Base-by-base conservation (phyloP, 306 rosid species). In the Sechiopsis laciniata region DNA sequence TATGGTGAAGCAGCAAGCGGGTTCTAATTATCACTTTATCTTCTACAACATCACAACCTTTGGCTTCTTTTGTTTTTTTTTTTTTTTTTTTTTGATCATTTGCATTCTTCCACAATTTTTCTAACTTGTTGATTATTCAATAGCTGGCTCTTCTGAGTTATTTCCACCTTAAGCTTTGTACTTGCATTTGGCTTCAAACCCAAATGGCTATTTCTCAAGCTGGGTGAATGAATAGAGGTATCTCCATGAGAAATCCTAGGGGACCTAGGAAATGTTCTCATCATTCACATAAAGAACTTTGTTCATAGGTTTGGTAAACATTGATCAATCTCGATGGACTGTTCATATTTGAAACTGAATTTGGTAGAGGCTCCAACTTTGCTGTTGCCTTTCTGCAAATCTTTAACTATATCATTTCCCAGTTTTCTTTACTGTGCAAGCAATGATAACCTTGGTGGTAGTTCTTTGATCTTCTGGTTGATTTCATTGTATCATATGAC, bases 401-500 rank as follows among this genome's bases (percentile, higher is more conserved):
- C 92, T 71, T 79, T 88, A 54, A 71, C 63, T 75, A 78, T 50
- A 75, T 73, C 77, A 45, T 61, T 75, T 74, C 24, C 79, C 87
- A 82, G 35, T 88, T 76, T 76, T 77, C 84, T 71, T 77, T 86
- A 75, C 98, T 90, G 88, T 93, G n/a, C n/a, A n/a, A n/a, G 97
- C 85, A 93, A 80, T 69, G 98, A 93, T 70, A 93, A 79, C 83
- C 98, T 85, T n/a, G n/a, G n/a, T 19, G 97, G 97, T 35, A 90
- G 75, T 76, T 92, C 98, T 75, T 81, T 92, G 73, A 83, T 75
- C 82, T 78, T 88, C 54, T 79, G 21, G 82, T 58, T 46, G 91
- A 81, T 78, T 83, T 90, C 78, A n/a, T n/a, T n/a, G n/a, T n/a
- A n/a, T n/a, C n/a, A n/a, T n/a, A n/a, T n/a, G n/a, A n/a, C n/a